Base-by-base conservation (phyloP, 305 asterid species). In the Rubia tinctorum region DNA sequence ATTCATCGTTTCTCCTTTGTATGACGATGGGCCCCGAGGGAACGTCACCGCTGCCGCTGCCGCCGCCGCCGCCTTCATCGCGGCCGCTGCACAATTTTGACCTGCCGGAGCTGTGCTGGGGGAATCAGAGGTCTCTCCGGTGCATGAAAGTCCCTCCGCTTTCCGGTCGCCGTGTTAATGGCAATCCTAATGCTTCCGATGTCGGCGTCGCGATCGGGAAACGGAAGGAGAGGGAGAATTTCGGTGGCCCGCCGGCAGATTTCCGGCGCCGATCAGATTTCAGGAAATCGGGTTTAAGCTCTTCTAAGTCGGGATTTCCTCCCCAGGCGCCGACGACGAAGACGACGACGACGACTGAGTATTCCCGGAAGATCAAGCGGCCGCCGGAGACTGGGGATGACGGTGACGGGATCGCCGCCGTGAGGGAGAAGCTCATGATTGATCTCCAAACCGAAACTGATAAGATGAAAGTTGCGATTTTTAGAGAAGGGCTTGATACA, bases 61-160 rank as follows among this genome's bases (percentile, higher is more conserved):
- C 34, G 34, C 3, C 34, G 69, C 53, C 75, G 9, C 61, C 78
- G 15, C 44, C 77, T 5, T 27, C 77, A 13, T 39, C 89, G 34
- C 84, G 85, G 73, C 86, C 95, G 80, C 74, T 93, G 82, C 98
- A 93, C 76, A 94, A 91, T 90, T 90, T 94, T 85, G 81, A 83
- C 76, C 30, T 94, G 80, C 97, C 97, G 23, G 87, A 81, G 15
- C 76, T 94, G 56, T 86, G 88, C 58, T 94, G 97, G 98, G 96
- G 96, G 2, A 88, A 84, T 64, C 95, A 87, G 90, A 80, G 81
- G 44, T 81, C 75, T 59, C 90, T 91, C 82, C 90, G 96, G 64
- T 91, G 98, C 85, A 86, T 84, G 90, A 86, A 61, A 80, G 83
- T 80, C 80, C 91, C 68, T 34, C 83, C 71, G 64, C 51, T 10